Evolutionary conservation across 192 early-diverging fungal genomes (phyloP), one percentile per base, ranked within the genome.

Genomic region (Cladochytrium replicatum): DNA sequence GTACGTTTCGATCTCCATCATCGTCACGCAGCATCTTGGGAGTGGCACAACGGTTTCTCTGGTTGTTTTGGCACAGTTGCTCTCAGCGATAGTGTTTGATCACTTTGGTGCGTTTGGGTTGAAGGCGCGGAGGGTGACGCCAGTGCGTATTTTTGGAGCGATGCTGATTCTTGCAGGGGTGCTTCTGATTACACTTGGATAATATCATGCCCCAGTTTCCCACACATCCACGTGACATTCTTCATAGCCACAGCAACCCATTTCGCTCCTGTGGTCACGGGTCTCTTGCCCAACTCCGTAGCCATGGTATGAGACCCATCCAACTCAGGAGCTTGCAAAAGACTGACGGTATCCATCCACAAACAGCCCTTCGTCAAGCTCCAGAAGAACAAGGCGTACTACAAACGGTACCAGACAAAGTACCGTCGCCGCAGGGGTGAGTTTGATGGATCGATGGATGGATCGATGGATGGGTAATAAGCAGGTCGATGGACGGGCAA

Each of bases 321-420:
- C n/a, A n/a, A n/a, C n/a, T n/a, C n/a, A n/a, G n/a, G n/a, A n/a
- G n/a, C n/a, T n/a, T n/a, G n/a, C n/a, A n/a, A n/a, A n/a, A n/a
- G n/a, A n/a, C n/a, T n/a, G n/a, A n/a, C n/a, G n/a, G n/a, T n/a
- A n/a, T n/a, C n/a, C n/a, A n/a, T n/a, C n/a, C n/a, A n/a, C n/a
- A n/a, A n/a, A 50, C 58, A 67, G 72, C 68, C 74, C 51, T 77
- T 77, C 70, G 68, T 71, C 55, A 77, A 77, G 82, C 68, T 78
- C 48, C 82, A 86, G 66, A 95, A 95, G 86, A 91, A 89, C 82
- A 91, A 93, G 83, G 91, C 95, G 64, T 99, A 95, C 87, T 99
- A 87, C 85, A 94, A 93, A 86, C 89, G 93, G 61, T 96, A 77
- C 87, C 93, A 99, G 82, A 89, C 91, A 82, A 99, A 97, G 88